A percentile compares a stretch with the other conserved stretches of the same genome.
Conservation (phyloP, 2,329 filamentous ascomycete genomes). For the Epichloe bromicola region DNA sequence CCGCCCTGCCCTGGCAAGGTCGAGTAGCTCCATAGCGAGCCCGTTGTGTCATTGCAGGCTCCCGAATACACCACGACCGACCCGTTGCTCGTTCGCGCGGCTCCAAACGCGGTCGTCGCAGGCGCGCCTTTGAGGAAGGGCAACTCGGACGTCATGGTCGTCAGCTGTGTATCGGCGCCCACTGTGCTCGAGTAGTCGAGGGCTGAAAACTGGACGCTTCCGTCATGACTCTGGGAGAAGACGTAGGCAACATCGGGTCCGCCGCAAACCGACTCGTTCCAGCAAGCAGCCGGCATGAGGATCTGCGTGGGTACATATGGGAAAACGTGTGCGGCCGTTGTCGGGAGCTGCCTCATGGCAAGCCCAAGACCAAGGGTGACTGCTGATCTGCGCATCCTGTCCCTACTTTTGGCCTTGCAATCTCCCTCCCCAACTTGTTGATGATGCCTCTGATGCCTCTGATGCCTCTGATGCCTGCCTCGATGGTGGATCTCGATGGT, state of each 20-base stretch:
- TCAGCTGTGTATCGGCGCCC: constrained; percentile 30
- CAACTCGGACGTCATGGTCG: constrained; percentile 40
- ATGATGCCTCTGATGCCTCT: neutral
- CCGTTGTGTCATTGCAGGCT: constrained; percentile 45
- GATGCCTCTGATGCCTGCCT: too few relatives aligned
- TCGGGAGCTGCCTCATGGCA: constrained; percentile 1
- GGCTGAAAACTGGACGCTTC: constrained; percentile 41
- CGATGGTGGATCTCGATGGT: neutral
- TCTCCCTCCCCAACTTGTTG: neutral
- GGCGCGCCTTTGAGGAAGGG: constrained; percentile 46
- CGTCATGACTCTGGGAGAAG: constrained; percentile 41
- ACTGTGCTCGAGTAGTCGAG: constrained; percentile 52
- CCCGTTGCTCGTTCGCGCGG: constrained; percentile 53
- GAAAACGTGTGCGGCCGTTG: constrained; percentile 32
- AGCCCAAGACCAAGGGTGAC: constrained; percentile 1
- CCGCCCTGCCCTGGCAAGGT: constrained; percentile 24
- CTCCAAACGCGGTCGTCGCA: constrained; percentile 47
- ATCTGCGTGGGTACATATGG: constrained; percentile 72
- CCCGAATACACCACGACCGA: constrained; percentile 64
- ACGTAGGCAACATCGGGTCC: constrained; percentile 50
- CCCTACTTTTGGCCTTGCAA: neutral
- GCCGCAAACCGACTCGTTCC: constrained; percentile 26
- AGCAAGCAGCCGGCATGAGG: constrained; percentile 37
- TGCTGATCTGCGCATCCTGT: too few relatives aligned
- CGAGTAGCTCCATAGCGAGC: constrained; percentile 56